Conservation (phyloP, 495 filamentous ascomycete species). For the Melanomma pulvis-pyrius region DNA sequence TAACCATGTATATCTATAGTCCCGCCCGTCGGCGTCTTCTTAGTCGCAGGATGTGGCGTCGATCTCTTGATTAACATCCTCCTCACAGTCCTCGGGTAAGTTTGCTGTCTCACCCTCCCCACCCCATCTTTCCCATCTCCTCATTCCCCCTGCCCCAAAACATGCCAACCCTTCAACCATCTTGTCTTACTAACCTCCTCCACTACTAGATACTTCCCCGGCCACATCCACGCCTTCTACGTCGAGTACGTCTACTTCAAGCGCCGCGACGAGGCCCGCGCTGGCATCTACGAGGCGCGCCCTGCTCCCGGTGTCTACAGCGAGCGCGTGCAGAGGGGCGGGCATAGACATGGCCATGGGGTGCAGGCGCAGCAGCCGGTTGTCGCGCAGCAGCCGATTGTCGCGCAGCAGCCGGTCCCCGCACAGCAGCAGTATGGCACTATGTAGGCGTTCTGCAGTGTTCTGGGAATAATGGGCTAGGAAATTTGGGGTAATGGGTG, state of each 20-base stretch:
- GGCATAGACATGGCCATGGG: conserved; percentile 42
- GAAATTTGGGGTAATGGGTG: too few relatives aligned
- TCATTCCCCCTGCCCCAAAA: background rate
- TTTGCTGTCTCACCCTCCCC: conserved; percentile 12
- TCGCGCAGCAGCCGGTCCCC: background rate
- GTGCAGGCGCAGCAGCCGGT: conserved; percentile 27
- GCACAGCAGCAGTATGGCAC: background rate
- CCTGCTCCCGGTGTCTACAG: conserved; percentile 79
- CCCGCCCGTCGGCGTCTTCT: conserved; percentile 65
- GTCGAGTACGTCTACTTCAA: conserved; percentile 85
- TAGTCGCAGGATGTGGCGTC: conserved; percentile 65
- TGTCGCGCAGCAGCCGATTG: background rate
- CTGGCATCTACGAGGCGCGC: conserved; percentile 51
- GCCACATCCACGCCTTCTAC: conserved; percentile 90
- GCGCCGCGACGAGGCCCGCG: conserved; percentile 59
- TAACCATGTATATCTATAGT: conserved; percentile 48
- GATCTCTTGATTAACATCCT: conserved; percentile 68
- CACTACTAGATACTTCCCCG: conserved; percentile 67
- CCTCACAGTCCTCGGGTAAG: conserved; percentile 64
- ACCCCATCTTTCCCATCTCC: background rate
- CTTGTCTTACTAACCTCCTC: background rate
- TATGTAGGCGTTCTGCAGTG: too few relatives aligned
- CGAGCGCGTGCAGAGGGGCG: conserved; percentile 73
- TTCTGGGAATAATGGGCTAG: too few relatives aligned
- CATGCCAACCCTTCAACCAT: background rate